Evolutionary conservation across 257 asterid genomes (phyloP).

Genomic region (Sherardia arvensis): DNA sequence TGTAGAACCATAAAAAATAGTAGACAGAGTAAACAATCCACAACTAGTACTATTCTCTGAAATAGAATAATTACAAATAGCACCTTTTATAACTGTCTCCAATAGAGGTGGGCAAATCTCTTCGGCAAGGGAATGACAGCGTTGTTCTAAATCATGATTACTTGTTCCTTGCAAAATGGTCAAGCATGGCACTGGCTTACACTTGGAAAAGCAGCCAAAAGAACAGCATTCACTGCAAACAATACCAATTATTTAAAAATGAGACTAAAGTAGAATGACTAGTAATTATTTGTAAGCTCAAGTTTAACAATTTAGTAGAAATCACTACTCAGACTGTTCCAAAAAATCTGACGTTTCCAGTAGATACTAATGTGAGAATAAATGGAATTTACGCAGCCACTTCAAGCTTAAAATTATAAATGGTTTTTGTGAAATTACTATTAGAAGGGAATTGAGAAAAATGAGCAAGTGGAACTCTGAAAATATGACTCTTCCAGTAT

Average conservation of each 20-base stretch:
- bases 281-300: not conserved
- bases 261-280: not conserved
- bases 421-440: not conserved
- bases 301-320: not conserved
- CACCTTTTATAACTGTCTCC: slow-evolving; percentile 84
- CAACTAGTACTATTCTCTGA: not conserved
- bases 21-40: not conserved
- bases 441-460: not conserved
- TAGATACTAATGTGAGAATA: not conserved
- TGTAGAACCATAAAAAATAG: not conserved
- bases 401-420: not conserved
- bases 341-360: not conserved
- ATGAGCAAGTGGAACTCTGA: not conserved
- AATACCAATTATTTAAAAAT: not conserved
- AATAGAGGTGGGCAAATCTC: slow-evolving; percentile 68
- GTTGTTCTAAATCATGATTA: slow-evolving; percentile 43
- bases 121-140: slow-evolving; percentile 57
- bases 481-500: slow-evolving; percentile 1
- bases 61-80: slow-evolving; percentile 5
- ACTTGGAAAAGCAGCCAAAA: slow-evolving; percentile 42
- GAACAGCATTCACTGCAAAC: slow-evolving; percentile 70
- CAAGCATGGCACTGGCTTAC: slow-evolving; percentile 64
- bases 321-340: not conserved
- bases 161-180: slow-evolving; percentile 47
- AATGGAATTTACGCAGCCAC: not conserved